Evolutionary conservation across 139 green algal genomes (phyloP), one percentile per base, ranked within the genome.

Genomic region (Volvox reticuliferus): DNA sequence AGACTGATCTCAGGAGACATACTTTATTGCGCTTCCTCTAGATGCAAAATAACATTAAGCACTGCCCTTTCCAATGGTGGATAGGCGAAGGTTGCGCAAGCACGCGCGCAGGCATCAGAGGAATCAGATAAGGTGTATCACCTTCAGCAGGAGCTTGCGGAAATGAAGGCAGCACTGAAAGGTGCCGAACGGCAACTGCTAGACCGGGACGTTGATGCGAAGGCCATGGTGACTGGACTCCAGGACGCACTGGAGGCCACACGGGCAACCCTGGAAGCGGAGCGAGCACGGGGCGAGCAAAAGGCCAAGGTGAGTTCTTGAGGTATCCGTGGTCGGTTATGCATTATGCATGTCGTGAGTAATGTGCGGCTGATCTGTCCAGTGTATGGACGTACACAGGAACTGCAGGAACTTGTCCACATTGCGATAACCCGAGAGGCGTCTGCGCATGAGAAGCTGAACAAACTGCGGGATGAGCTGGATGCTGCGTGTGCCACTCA

Each of bases 221-320:
- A 77, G 24, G 73, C 24, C 24, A 76, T 84, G 55, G 73, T 90
- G 1, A 62, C 30, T 0, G 86, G 75, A 6, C 86, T 84, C 30
- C 73, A 90, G 75, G 73, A 62, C 22, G 75, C 86, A 26, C 86
- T 90, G 21, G 75, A 84, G 73, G 73, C 86, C 18, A 77, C 86
- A 6, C 86, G 75, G 18, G 55, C 50, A 37, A 62, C 86, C 20
- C 75, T 90, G 30, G 86, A 90, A 50, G 50, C 73, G 0, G 85
- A 89, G 37, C 85, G 85, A 26, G 28, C 37, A 21, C 28, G 44
- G 3, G 71, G 69, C n/a, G 33, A 82, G 44, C 37, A 82, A 68
- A 69, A 69, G 20, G 73, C 61, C 6, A 61, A 90, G 86, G 81
- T 77, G n/a, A 73, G 65, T 55, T 9, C 44, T 55, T 14, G n/a